Evolutionary conservation across 805 yeast species (phyloP).

Genomic region (Schizosaccharomyces cryophilus): DNA sequence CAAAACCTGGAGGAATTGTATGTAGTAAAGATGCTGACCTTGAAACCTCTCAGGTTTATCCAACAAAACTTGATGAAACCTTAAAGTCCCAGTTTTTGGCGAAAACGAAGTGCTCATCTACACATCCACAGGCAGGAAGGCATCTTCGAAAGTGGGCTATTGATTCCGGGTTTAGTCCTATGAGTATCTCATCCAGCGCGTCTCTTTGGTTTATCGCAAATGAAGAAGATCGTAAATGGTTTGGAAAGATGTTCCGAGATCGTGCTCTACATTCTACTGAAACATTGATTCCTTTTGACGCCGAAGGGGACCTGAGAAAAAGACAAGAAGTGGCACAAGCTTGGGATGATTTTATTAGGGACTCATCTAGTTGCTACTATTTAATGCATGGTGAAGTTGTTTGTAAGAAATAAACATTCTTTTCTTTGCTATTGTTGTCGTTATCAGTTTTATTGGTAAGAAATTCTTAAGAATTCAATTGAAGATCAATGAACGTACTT

Average conservation of each 20-base stretch:
- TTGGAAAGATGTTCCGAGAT: constrained; percentile 10
- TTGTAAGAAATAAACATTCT: constrained; percentile 8
- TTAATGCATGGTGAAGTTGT: constrained; percentile 9
- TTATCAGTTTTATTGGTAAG: no score
- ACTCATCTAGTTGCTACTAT: constrained; percentile 7
- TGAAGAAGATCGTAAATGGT: constrained; percentile 7
- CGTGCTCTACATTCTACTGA: constrained; percentile 7
- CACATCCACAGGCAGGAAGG: constrained; percentile 10
- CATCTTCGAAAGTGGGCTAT: constrained; percentile 6
- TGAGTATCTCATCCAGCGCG: constrained; percentile 3
- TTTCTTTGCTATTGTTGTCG: neutral
- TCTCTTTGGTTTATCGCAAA: constrained; percentile 9
- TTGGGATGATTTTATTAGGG: constrained; percentile 8
- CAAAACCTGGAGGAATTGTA: constrained; percentile 16
- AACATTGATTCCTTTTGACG: constrained; percentile 2
- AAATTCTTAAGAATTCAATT: no score
- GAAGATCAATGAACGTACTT: no score
- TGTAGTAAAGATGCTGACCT: constrained; percentile 16
- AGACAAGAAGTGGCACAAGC: constrained; percentile 6
- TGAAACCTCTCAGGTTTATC: constrained; percentile 8
- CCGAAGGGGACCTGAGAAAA: constrained; percentile 6
- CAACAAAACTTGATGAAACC: constrained; percentile 5
- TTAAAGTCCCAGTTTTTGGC: constrained; percentile 6
- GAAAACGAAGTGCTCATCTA: constrained; percentile 8
- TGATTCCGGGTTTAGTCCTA: constrained; percentile 7